Conservation (phyloP, 75 land plant genomes). For the Sequoiadendron giganteum region DNA sequence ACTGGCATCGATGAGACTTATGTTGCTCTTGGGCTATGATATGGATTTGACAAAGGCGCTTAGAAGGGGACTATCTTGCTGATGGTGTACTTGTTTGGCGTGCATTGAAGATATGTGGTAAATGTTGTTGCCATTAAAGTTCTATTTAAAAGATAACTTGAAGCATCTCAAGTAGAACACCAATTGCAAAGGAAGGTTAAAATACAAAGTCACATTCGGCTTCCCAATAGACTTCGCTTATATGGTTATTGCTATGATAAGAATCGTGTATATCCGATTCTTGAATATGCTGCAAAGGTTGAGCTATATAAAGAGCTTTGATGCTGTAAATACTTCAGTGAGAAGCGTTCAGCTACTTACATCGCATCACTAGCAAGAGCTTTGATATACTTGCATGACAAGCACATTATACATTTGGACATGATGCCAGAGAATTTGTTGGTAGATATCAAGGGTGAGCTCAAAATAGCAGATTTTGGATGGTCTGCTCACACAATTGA, state of each 20-base stretch:
- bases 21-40: no score
- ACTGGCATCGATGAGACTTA: no score
- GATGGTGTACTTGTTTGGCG: no score
- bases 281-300: constrained; percentile 69
- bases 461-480: no score
- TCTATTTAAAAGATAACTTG: constrained; percentile 15
- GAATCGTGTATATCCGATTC: constrained; percentile 64
- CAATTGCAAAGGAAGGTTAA: constrained; percentile 22
- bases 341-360: constrained; percentile 69
- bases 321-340: constrained; percentile 35
- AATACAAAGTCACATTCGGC: constrained; percentile 24
- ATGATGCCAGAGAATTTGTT: constrained; percentile 83
- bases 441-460: no score
- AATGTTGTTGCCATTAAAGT: constrained; percentile 19
- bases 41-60: no score
- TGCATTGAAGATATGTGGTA: no score
- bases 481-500: no score
- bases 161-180: constrained; percentile 20
- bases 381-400: constrained; percentile 65
- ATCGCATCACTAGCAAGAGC: constrained; percentile 69
- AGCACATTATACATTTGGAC: constrained; percentile 76
- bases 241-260: constrained; percentile 26
- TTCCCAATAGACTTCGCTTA: constrained; percentile 19
- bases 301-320: constrained; percentile 71
- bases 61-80: no score